phyloP scores from a whole-genome alignment of 768 basidiomycete species.

The Tubosaeta brunneosetosa region DNA sequence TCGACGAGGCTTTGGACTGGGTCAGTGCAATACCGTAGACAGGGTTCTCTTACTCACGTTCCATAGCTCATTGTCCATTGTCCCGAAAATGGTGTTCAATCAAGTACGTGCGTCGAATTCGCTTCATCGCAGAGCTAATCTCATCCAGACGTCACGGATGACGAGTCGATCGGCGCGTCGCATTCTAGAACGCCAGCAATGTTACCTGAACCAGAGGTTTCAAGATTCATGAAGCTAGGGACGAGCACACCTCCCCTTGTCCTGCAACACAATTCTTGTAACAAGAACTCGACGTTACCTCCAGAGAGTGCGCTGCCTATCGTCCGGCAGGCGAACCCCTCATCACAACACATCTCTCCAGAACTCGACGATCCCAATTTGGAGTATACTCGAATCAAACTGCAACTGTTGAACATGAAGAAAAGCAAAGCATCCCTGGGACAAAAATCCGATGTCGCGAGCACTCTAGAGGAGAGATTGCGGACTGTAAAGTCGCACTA shows the following conservation, averaged over 20 bases:
- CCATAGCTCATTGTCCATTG: conserved; percentile 62
- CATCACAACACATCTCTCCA: conserved; percentile 30
- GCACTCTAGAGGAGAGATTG: conserved; percentile 43
- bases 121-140: neutral
- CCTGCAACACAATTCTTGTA: conserved; percentile 22
- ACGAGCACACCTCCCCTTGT: conserved; percentile 38
- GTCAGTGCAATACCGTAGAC: conserved; percentile 38
- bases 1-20: conserved; percentile 94
- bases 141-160: conserved; percentile 10
- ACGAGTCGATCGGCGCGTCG: conserved; percentile 4
- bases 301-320: conserved; percentile 6
- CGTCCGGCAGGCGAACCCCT: conserved; percentile 4
- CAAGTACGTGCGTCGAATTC: conserved; percentile 19
- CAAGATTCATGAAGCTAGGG: conserved; percentile 30
- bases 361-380: conserved; percentile 53
- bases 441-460: conserved; percentile 26
- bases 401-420: conserved; percentile 50
- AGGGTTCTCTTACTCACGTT: conserved; percentile 5
- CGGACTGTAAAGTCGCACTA: conserved; percentile 51
- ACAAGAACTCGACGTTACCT: neutral
- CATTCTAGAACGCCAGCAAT: conserved; percentile 2
- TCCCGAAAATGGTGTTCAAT: conserved; percentile 52
- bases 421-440: conserved; percentile 27
- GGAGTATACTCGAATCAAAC: conserved; percentile 59
- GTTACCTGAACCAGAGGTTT: neutral